Evolutionary conservation across 257 asterid species (phyloP).

Genomic region (Pogostemon cablin): DNA sequence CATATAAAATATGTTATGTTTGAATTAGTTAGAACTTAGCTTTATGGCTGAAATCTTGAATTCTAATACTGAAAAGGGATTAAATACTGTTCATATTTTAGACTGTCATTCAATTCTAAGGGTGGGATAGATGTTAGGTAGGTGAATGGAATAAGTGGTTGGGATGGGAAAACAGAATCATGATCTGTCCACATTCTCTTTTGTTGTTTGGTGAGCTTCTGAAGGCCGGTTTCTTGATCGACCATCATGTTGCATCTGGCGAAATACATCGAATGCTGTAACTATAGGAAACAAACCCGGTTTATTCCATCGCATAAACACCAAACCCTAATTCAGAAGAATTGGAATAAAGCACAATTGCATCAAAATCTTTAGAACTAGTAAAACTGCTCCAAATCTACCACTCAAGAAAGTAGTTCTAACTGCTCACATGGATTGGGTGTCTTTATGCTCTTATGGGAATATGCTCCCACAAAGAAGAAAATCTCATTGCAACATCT

Average conservation of each 20-base stretch:
- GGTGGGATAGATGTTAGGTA: conserved; percentile 16
- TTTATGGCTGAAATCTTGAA: not conserved
- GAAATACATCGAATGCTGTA: too few relatives aligned
- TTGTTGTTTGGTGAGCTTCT: not conserved
- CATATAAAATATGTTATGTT: conserved; percentile 12
- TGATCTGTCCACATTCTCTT: not conserved
- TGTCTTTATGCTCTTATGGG: conserved; percentile 11
- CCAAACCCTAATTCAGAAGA: not conserved
- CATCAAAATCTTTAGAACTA: conserved; percentile 31
- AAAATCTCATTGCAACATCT: conserved; percentile 28
- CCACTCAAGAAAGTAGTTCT: conserved; percentile 29
- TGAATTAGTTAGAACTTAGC: not conserved
- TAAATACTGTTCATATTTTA: not conserved
- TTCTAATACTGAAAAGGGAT: not conserved
- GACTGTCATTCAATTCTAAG: not conserved
- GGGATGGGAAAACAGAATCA: conserved; percentile 21
- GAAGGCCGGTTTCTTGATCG: too few relatives aligned
- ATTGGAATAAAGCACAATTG: conserved; percentile 31
- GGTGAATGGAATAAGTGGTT: conserved; percentile 8
- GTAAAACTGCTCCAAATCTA: conserved; percentile 27
- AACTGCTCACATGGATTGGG: conserved; percentile 53
- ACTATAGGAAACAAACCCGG: too few relatives aligned
- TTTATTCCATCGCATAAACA: not conserved
- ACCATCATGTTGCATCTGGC: too few relatives aligned
- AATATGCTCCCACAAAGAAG: conserved; percentile 34